Evolutionary conservation across 768 basidiomycete genomes (phyloP).

Genomic region (Calocera viscosa): DNA sequence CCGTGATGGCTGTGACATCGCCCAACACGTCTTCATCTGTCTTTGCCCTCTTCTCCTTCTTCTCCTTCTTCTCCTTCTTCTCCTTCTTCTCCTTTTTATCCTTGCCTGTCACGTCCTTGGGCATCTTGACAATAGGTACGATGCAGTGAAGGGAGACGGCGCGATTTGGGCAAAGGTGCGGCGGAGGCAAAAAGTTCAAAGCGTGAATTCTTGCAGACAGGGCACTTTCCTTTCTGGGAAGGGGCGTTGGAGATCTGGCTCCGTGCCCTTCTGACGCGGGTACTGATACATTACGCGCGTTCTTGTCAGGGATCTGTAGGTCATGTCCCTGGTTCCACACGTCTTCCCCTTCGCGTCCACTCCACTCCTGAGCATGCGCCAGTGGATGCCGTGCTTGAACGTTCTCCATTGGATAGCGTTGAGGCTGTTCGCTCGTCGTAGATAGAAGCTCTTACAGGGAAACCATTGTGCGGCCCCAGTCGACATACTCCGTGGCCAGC

Average conservation of each 20-base stretch:
- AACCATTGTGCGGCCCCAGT: background rate
- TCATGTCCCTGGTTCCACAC: background rate
- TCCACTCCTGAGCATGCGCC: too few species aligned
- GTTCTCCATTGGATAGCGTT: too few species aligned
- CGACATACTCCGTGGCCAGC: background rate
- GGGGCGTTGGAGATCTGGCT: background rate
- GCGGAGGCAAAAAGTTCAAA: constrained; percentile 6
- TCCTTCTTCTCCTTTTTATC: constrained; percentile 68
- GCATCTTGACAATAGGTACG: constrained; percentile 21
- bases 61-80: constrained; percentile 47
- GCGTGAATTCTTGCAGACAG: background rate
- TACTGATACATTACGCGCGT: background rate
- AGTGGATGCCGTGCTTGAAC: too few species aligned
- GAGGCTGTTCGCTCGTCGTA: background rate
- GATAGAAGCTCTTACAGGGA: background rate
- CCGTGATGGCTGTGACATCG: constrained; percentile 38
- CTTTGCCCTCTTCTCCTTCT: constrained; percentile 22
- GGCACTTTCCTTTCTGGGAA: background rate
- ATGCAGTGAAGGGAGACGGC: background rate
- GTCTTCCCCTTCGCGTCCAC: too few species aligned
- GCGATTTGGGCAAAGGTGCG: background rate
- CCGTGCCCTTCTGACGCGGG: background rate
- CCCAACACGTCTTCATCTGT: constrained; percentile 23
- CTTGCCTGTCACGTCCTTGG: constrained; percentile 32
- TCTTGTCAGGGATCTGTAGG: background rate